Evolutionary conservation across 768 basidiomycete species (phyloP).

Genomic region (Tricholoma sp.): DNA sequence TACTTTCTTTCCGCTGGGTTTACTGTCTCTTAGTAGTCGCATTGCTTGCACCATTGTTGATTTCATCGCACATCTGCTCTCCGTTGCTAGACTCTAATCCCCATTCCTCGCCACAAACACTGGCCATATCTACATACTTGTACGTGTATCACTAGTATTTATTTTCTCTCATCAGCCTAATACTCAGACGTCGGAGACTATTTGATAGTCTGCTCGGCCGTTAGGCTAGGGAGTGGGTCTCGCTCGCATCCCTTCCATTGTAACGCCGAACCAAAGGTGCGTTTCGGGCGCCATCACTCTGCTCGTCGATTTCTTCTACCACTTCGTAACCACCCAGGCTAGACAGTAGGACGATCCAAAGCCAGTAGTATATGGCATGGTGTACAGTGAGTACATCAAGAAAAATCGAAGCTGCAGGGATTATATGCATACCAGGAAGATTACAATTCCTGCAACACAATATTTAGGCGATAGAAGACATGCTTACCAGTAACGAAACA

Average conservation of each 20-base stretch:
- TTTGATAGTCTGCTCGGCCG: neutral
- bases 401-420: neutral
- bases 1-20: neutral
- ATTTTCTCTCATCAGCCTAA: neutral
- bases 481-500: neutral
- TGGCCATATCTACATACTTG: no score
- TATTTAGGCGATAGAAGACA: conserved; percentile 13
- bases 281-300: conserved; percentile 29
- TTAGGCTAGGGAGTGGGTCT: conserved; percentile 6
- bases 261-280: conserved; percentile 29
- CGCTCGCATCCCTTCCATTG: conserved; percentile 10
- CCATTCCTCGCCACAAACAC: no score
- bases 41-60: neutral
- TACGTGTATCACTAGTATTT: neutral
- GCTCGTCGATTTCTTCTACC: conserved; percentile 40
- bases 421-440: conserved; percentile 19
- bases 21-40: neutral
- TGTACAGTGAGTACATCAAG: neutral
- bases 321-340: conserved; percentile 39
- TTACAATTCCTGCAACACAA: conserved; percentile 24
- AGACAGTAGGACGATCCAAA: conserved; percentile 43
- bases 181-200: neutral
- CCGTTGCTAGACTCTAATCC: no score
- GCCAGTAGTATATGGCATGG: conserved; percentile 27
- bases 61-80: neutral